Evolutionary conservation across 306 rosid genomes (phyloP).

Genomic region (Fragaria nilgerrensis): DNA sequence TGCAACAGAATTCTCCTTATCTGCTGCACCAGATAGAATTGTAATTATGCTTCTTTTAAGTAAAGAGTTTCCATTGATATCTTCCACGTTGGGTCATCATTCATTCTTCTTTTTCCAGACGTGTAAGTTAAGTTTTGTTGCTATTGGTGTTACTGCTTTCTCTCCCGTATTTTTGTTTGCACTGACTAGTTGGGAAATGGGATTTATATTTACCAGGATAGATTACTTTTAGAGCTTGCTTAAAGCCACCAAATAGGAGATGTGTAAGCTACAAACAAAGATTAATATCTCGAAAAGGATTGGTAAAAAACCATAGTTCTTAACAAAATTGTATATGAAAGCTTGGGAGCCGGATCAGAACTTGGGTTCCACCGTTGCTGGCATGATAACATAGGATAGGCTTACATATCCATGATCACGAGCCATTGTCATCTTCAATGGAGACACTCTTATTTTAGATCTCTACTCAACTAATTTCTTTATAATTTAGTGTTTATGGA

Average conservation of each 20-base stretch:
- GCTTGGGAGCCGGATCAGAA: not conserved
- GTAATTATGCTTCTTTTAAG: not conserved
- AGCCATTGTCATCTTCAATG: constrained; percentile 18
- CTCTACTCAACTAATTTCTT: too few species aligned
- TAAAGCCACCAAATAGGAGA: not conserved
- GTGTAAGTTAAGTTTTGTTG: not conserved
- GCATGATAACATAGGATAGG: not conserved
- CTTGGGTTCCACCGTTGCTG: constrained; percentile 12
- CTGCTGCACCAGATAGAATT: not conserved
- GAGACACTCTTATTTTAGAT: constrained; percentile 10
- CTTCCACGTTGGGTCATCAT: not conserved
- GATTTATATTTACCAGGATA: not conserved
- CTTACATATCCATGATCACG: constrained; percentile 7
- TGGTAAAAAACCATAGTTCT: not conserved
- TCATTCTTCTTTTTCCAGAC: not conserved
- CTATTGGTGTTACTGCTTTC: not conserved
- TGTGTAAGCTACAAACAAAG: not conserved
- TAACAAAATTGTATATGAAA: not conserved
- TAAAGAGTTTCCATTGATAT: not conserved
- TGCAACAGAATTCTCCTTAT: constrained; percentile 1
- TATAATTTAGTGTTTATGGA: not conserved
- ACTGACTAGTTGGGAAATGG: not conserved
- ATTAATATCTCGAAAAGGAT: not conserved
- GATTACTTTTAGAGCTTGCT: not conserved
- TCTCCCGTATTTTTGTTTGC: not conserved